A percentile compares a stretch with the other conserved stretches of the same genome.
phyloP scores from a whole-genome alignment of 2,329 filamentous ascomycete species.

The Magnaporthiopsis incrustans region DNA sequence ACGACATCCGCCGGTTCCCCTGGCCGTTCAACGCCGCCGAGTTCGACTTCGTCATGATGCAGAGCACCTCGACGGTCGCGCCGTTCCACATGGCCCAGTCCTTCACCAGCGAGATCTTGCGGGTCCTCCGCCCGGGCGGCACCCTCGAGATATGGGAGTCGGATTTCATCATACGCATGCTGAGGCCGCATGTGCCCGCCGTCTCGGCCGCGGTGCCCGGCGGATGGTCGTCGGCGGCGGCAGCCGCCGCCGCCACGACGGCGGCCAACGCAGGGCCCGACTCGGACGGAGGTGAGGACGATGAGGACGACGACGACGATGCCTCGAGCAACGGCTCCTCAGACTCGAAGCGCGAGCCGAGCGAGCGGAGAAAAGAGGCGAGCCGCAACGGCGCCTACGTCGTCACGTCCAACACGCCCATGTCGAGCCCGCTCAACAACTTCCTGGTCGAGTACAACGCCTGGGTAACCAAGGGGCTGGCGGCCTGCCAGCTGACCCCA shows the following conservation, averaged over 20 bases:
- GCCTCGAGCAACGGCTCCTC: conserved; percentile 24
- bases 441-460: conserved; percentile 76
- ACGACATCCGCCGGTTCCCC: conserved; percentile 69
- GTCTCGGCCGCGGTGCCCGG: conserved; percentile 23
- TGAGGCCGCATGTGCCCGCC: conserved; percentile 67
- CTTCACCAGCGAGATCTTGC: conserved; percentile 64
- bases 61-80: conserved; percentile 66
- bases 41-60: conserved; percentile 84
- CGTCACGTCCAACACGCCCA: conserved; percentile 74
- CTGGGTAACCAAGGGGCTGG: conserved; percentile 72
- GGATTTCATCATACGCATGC: conserved; percentile 74
- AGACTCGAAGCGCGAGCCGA: conserved; percentile 28
- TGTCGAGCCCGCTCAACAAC: conserved; percentile 71
- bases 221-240: conserved; percentile 9
- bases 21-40: conserved; percentile 72
- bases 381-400: conserved; percentile 70
- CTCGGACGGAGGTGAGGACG: conserved; percentile 11
- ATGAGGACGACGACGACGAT: conserved; percentile 12
- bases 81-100: conserved; percentile 49
- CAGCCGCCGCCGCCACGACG: neutral
- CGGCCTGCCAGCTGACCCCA: conserved; percentile 58
- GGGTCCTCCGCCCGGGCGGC: conserved; percentile 70
- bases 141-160: conserved; percentile 84
- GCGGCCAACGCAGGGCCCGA: conserved; percentile 24
- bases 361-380: conserved; percentile 54